Conservation (phyloP, 192 early-diverging fungal genomes). For the Paraglomus occultum region DNA sequence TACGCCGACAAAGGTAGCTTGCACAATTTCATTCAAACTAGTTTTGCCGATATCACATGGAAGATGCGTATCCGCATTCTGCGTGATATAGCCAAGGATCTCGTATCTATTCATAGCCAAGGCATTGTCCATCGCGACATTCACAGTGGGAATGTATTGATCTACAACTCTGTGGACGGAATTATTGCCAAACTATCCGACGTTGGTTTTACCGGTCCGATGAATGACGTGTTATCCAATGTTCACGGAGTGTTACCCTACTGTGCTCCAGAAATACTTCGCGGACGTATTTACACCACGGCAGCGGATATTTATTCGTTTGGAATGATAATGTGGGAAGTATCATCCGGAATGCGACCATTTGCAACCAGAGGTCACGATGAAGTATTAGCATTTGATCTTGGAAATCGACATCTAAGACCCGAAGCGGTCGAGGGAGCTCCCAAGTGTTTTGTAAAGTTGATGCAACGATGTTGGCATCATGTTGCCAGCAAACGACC, state of each 20-base stretch:
- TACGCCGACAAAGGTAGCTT: slow-evolving; percentile 1
- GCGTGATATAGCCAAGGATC: background rate
- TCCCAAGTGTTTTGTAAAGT: slow-evolving; percentile 1
- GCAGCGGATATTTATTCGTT: too few species aligned
- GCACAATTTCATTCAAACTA: slow-evolving; percentile 1
- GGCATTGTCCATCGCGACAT: slow-evolving; percentile 18
- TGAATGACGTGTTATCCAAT: too few species aligned
- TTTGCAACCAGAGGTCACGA: too few species aligned
- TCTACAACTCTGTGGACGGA: background rate
- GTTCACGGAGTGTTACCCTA: too few species aligned
- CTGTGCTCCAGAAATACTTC: too few species aligned
- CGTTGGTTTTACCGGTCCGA: too few species aligned
- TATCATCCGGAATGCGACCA: too few species aligned
- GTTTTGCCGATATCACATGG: slow-evolving; percentile 1
- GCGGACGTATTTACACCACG: too few species aligned
- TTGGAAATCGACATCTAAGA: too few species aligned
- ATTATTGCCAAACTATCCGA: background rate
- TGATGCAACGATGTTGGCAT: slow-evolving; percentile 15
- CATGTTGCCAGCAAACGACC: background rate
- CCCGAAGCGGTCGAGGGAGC: background rate
- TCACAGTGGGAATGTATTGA: slow-evolving; percentile 20
- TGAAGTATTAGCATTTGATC: too few species aligned
- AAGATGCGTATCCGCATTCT: background rate
- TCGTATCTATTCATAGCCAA: slow-evolving; percentile 4
- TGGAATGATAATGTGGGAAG: too few species aligned